A percentile compares a stretch with the other conserved stretches of the same genome.
Evolutionary conservation across 2,329 filamentous ascomycete species (phyloP).

Genomic region (Ophiocordyceps camponoti-floridani): DNA sequence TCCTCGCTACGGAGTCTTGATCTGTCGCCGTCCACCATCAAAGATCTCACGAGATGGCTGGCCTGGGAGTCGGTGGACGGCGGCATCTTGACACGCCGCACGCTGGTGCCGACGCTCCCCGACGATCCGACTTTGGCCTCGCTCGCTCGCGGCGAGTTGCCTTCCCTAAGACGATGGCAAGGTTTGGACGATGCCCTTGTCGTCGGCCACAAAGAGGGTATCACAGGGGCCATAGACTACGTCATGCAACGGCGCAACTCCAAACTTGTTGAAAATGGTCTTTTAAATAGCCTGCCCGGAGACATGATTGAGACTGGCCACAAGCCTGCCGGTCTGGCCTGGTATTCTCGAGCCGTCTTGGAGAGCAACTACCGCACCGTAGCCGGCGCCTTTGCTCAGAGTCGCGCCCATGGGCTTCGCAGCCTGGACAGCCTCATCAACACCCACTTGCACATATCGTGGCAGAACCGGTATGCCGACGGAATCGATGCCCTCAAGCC

Average conservation of each 20-base stretch:
- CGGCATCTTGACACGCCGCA: slow-evolving; percentile 61
- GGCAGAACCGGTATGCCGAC: slow-evolving; percentile 59
- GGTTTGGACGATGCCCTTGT: slow-evolving; percentile 55
- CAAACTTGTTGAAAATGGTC: slow-evolving; percentile 28
- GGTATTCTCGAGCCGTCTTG: slow-evolving; percentile 51
- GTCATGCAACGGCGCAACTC: slow-evolving; percentile 37
- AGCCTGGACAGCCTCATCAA: slow-evolving; percentile 62
- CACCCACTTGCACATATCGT: slow-evolving; percentile 67
- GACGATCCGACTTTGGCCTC: slow-evolving; percentile 52
- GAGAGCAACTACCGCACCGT: slow-evolving; percentile 49
- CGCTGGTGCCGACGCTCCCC: slow-evolving; percentile 69
- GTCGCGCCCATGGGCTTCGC: slow-evolving; percentile 40
- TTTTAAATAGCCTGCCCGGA: slow-evolving; percentile 33
- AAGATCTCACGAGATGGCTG: slow-evolving; percentile 67
- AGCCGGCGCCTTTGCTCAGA: slow-evolving; percentile 38
- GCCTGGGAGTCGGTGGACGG: slow-evolving; percentile 86
- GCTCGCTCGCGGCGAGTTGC: slow-evolving; percentile 60
- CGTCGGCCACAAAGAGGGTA: slow-evolving; percentile 45
- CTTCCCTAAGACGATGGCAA: slow-evolving; percentile 56
- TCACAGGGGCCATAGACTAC: slow-evolving; percentile 44
- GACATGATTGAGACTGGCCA: slow-evolving; percentile 48
- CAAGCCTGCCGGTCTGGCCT: slow-evolving; percentile 51
- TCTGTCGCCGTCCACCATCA: slow-evolving; percentile 43
- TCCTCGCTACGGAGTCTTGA: slow-evolving; percentile 45
- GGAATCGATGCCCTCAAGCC: slow-evolving; percentile 76